These are phyloP conservation scores for Podospora pseudopauciseta DNA, from an alignment of 495 filamentous ascomycete genomes.

Conservation along the genomic window DNA sequence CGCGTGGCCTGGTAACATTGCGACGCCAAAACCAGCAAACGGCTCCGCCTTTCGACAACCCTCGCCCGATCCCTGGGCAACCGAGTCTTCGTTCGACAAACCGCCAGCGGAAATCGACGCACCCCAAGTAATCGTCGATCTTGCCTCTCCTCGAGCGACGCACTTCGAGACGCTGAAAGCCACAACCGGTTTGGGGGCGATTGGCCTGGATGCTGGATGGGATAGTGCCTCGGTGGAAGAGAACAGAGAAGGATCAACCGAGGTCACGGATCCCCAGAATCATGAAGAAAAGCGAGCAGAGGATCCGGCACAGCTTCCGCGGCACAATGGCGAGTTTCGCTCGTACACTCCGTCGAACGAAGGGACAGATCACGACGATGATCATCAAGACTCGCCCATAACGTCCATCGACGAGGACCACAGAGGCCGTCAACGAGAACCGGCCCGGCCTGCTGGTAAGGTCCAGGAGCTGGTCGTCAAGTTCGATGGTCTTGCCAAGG, in stretches of 20 bases:
- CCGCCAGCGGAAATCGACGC: constrained; percentile 18
- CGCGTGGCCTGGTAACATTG: constrained; percentile 40
- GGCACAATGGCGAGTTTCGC: constrained; percentile 24
- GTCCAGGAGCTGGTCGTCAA: constrained; percentile 47
- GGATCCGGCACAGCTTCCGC: neutral
- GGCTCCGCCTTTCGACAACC: constrained; percentile 39
- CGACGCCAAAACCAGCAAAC: constrained; percentile 26
- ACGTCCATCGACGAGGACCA: constrained; percentile 53
- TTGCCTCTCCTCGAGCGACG: constrained; percentile 5
- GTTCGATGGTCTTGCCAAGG: constrained; percentile 44
- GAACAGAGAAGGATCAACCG: neutral
- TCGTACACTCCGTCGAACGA: constrained; percentile 41
- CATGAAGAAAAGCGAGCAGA: neutral
- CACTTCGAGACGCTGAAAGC: neutral
- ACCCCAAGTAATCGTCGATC: constrained; percentile 24
- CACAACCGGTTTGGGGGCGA: neutral
- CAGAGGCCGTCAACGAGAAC: constrained; percentile 26
- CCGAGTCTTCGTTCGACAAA: constrained; percentile 29
- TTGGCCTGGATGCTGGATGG: constrained; percentile 9
- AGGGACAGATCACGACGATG: constrained; percentile 39
- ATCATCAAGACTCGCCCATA: constrained; percentile 47
- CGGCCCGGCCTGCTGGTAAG: constrained; percentile 37
- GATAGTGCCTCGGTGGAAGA: neutral
- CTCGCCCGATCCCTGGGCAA: constrained; percentile 53
- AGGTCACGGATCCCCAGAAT: neutral